Conservation (phyloP, 495 filamentous ascomycete species). For the Penicillium longicatenatum region DNA sequence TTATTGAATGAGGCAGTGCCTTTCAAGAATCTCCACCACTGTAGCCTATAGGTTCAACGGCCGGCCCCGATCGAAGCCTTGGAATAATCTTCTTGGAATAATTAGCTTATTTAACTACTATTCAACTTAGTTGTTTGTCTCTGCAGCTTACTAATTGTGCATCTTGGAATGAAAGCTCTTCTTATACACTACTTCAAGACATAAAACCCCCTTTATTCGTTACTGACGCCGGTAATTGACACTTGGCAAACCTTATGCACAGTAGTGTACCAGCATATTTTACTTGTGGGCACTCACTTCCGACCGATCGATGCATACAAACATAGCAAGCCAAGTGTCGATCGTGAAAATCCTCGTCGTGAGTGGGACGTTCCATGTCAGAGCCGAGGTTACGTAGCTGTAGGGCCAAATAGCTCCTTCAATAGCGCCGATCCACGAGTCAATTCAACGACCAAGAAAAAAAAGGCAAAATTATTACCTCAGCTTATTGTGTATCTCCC, state of each 20-base stretch:
- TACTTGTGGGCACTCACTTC: neutral
- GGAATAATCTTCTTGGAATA: too few species aligned
- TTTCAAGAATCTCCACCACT: too few species aligned
- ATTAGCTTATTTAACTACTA: too few species aligned
- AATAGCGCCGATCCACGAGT: constrained; percentile 20
- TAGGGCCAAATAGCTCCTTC: constrained; percentile 16
- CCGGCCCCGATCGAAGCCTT: too few species aligned
- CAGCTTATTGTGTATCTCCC: constrained; percentile 4
- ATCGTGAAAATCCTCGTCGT: neutral
- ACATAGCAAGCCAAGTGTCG: neutral
- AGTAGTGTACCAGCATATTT: neutral
- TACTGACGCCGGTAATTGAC: too few species aligned
- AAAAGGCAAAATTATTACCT: constrained; percentile 8
- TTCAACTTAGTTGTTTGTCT: too few species aligned
- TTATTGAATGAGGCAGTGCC: too few species aligned
- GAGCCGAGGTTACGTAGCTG: neutral
- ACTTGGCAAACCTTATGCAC: neutral
- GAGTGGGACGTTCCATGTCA: neutral
- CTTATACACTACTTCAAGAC: too few species aligned
- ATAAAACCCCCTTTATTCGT: too few species aligned
- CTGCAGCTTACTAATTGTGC: too few species aligned
- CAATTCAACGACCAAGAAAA: neutral
- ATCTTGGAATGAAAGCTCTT: too few species aligned
- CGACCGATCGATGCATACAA: neutral
- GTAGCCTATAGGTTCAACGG: too few species aligned